Evolutionary conservation across 495 filamentous ascomycete genomes (phyloP), one percentile per base, ranked within the genome.

Genomic region (Lasiosphaeriaceae sp.): DNA sequence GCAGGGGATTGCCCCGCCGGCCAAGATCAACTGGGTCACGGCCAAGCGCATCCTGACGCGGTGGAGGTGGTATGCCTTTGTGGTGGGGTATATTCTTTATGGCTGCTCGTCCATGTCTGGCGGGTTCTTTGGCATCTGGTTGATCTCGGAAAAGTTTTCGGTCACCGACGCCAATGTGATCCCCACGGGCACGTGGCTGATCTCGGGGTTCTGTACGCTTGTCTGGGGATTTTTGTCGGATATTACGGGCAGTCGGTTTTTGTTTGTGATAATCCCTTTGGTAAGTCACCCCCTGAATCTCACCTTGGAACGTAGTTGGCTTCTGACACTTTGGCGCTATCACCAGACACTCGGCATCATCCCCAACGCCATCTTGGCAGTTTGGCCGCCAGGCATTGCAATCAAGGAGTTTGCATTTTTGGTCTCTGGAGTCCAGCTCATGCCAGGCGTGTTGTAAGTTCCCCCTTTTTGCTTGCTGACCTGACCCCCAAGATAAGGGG

Each of bases 381-480:
- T 77, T 9, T 84, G 79, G 81, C 69, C 75, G n/a, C 73, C 82
- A 0, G 75, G 77, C 1, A 69, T 75, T 34, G 67, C 71, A 0
- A 66, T 79, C 16, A 73, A 77, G 19, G 80, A 77, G 71, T 77
- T 81, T 51, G 77, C 78, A 1, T 83, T 80, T 58, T 62, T 75
- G 49, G 51, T 62, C 2, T 51, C 63, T 22, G 52, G 54, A 24
- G 58, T 59, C 5, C 69, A 72, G 39, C 62, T 72, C 7, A 68
- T 72, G 65, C 67, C 69, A 2, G 67, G 63, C 6, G 59, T 72
- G 2, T 71, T 65, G 68, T 68, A 53, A 21, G 58, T 50, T 12
- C n/a, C 22, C 21, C 48, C 24, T 31, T 29, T 19, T 6, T 6
- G 20, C 22, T n/a, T 9, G 1, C 8, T 43, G 1, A 4, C 39